These are phyloP conservation scores for Serendipita sp. DNA, from an alignment of 768 basidiomycete genomes.

Conservation along the genomic window DNA sequence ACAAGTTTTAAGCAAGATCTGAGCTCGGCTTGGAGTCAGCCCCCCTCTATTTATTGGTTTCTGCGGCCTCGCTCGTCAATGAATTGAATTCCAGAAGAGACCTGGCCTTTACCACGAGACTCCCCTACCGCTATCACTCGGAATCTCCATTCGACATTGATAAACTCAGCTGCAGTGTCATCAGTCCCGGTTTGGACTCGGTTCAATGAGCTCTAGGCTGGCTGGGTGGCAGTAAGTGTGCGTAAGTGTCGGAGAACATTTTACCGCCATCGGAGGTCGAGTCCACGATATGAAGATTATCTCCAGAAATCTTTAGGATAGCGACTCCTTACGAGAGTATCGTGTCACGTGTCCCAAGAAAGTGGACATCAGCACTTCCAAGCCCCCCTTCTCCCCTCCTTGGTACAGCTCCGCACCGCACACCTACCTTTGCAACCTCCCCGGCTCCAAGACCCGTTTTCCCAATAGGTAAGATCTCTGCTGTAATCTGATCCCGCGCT, in stretches of 20 bases:
- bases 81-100: neutral
- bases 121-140: neutral
- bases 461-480: neutral
- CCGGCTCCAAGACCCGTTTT: neutral
- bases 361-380: neutral
- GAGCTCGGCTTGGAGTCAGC: neutral
- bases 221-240: neutral
- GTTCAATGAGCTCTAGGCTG: neutral
- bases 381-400: neutral
- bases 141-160: neutral
- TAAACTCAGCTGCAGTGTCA: neutral
- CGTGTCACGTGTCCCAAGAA: too few relatives aligned
- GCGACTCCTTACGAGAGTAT: neutral
- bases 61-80: neutral
- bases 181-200: neutral
- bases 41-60: neutral
- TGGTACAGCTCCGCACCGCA: conserved; percentile 4
- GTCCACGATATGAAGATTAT: too few relatives aligned
- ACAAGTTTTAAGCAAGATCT: conserved; percentile 3
- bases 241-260: neutral
- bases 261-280: neutral
- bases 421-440: neutral
- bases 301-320: neutral
- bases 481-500: conserved; percentile 1
- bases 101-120: neutral